A percentile compares a stretch with the other conserved stretches of the same genome.
phyloP scores from a whole-genome alignment of 2,329 filamentous ascomycete species.

The Aspergillus chevalieri region DNA sequence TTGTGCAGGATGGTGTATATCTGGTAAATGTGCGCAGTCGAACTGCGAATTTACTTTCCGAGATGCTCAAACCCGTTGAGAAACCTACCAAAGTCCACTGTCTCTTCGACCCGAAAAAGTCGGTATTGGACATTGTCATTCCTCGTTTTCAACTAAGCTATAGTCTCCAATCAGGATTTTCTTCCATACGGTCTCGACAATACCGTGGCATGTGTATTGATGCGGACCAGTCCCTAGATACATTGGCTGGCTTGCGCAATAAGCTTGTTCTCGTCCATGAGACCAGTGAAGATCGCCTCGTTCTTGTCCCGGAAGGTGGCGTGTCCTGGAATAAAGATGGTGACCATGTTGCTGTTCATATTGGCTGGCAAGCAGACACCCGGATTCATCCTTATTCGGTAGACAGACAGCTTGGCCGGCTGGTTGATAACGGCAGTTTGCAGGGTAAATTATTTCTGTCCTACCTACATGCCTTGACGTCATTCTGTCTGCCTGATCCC shows the following conservation, averaged over 20 bases:
- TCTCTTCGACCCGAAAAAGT: background rate
- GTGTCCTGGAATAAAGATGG: slow-evolving; percentile 6
- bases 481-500: slow-evolving; percentile 27
- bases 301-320: background rate
- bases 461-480: slow-evolving; percentile 35
- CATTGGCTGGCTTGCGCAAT: slow-evolving; percentile 45
- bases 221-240: slow-evolving; percentile 39
- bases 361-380: slow-evolving; percentile 18
- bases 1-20: background rate
- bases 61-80: background rate
- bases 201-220: slow-evolving; percentile 49
- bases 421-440: slow-evolving; percentile 47
- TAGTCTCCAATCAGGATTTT: slow-evolving; percentile 20
- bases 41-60: background rate
- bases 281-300: background rate
- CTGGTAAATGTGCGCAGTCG: background rate
- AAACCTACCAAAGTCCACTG: background rate
- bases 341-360: slow-evolving; percentile 33
- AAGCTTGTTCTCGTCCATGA: slow-evolving; percentile 45
- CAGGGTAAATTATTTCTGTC: slow-evolving; percentile 43
- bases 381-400: slow-evolving; percentile 44
- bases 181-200: slow-evolving; percentile 41
- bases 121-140: slow-evolving; percentile 32
- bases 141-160: slow-evolving; percentile 48
- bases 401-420: slow-evolving; percentile 44